Evolutionary conservation across 2,329 filamentous ascomycete species (phyloP).

Genomic region (Nemania serpens): DNA sequence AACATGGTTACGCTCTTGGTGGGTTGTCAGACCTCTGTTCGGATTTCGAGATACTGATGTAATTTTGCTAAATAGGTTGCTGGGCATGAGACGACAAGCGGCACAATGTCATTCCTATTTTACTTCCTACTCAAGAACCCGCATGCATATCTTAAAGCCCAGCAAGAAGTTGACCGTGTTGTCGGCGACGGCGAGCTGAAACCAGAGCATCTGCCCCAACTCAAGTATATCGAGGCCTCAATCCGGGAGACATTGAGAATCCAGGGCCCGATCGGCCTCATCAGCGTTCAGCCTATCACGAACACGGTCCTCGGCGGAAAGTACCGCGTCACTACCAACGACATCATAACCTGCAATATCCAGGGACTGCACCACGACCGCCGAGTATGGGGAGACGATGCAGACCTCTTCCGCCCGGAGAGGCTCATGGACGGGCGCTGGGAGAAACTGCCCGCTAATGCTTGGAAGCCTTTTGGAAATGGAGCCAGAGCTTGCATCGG

Average conservation of each 20-base stretch:
- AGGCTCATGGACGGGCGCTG: constrained; percentile 62
- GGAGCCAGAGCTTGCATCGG: constrained; percentile 58
- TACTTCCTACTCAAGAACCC: constrained; percentile 58
- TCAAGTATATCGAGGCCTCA: constrained; percentile 60
- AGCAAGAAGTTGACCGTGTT: constrained; percentile 57
- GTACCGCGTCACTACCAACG: constrained; percentile 53
- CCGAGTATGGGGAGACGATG: constrained; percentile 58
- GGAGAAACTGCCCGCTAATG: constrained; percentile 44
- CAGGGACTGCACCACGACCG: constrained; percentile 59
- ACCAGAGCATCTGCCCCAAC: constrained; percentile 52
- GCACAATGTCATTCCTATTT: constrained; percentile 51
- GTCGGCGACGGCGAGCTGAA: constrained; percentile 50
- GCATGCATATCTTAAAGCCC: constrained; percentile 51
- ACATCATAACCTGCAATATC: constrained; percentile 51
- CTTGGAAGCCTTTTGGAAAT: constrained; percentile 59
- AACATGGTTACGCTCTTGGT: constrained; percentile 29
- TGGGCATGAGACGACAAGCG: constrained; percentile 60
- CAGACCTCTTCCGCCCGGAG: constrained; percentile 62
- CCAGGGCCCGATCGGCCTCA: constrained; percentile 53
- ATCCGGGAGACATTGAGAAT: constrained; percentile 60
- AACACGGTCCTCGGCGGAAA: constrained; percentile 56
- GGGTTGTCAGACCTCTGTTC: neutral
- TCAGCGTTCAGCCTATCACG: constrained; percentile 47
- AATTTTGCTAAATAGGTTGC: constrained; percentile 15
- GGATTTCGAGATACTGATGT: neutral